Percentiles rank a stretch among this genome's conserved stretches.
Evolutionary conservation across 805 yeast genomes (phyloP).

Genomic region (Yamadazyma laniorum): DNA sequence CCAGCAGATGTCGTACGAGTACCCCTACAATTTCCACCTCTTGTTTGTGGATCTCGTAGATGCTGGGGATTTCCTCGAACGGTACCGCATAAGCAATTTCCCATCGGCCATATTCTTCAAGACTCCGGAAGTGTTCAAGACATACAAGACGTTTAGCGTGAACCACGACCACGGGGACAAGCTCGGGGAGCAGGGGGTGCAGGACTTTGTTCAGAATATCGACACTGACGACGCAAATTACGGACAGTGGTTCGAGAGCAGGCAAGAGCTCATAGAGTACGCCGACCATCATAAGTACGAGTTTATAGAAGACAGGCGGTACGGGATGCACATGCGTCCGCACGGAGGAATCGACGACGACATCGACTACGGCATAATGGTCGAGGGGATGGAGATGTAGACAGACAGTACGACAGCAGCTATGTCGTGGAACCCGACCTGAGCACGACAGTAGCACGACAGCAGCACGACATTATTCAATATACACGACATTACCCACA

Average conservation of each 20-base stretch:
- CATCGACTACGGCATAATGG: conserved; percentile 16
- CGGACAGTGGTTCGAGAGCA: conserved; percentile 19
- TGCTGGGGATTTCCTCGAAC: conserved; percentile 18
- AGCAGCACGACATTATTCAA: too few species aligned
- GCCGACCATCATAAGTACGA: conserved; percentile 8
- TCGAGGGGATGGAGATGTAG: conserved; percentile 9
- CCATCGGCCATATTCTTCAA: conserved; percentile 31
- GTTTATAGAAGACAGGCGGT: conserved; percentile 2
- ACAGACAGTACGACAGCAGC: too few species aligned
- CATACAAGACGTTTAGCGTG: conserved; percentile 20
- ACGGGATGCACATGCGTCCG: conserved; percentile 11
- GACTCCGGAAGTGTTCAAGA: conserved; percentile 23
- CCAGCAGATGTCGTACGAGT: conserved; percentile 25
- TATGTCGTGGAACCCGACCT: too few species aligned
- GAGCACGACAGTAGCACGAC: too few species aligned
- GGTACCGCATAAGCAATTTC: conserved; percentile 29
- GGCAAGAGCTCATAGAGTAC: conserved; percentile 17
- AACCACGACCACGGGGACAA: conserved; percentile 8
- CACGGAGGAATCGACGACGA: conserved; percentile 15
- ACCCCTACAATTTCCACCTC: conserved; percentile 20
- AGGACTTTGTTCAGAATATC: conserved; percentile 17
- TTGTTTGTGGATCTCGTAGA: conserved; percentile 23
- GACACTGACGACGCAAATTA: conserved; percentile 16
- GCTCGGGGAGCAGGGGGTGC: conserved; percentile 9
- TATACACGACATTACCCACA: too few species aligned